These are phyloP conservation scores for Phytophthora tentaculata DNA, from an alignment of 352 stramenopile species.

Conservation along the genomic window DNA sequence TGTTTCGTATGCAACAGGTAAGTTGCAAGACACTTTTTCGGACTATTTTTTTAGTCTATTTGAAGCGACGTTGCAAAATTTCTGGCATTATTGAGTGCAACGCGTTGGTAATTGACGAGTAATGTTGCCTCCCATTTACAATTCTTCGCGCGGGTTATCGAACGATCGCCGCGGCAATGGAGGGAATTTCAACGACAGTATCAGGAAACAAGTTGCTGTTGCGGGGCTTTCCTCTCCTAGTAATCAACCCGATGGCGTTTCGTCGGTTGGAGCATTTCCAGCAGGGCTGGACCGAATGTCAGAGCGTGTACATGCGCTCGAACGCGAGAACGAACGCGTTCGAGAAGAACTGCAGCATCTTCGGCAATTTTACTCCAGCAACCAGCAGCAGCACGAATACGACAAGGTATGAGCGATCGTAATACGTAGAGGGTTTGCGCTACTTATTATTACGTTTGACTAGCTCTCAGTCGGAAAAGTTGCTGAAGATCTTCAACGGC, in stretches of 20 bases:
- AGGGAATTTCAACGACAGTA: constrained; percentile 12
- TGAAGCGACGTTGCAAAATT: constrained; percentile 8
- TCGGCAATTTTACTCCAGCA: constrained; percentile 58
- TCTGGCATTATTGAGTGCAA: not conserved
- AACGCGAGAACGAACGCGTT: constrained; percentile 67
- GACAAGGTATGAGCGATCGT: constrained; percentile 46
- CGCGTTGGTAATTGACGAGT: not conserved
- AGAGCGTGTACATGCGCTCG: constrained; percentile 46
- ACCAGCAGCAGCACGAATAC: constrained; percentile 62
- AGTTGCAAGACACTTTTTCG: constrained; percentile 22
- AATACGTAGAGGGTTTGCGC: not conserved
- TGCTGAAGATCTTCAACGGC: constrained; percentile 62
- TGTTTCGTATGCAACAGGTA: too few species aligned
- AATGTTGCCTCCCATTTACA: constrained; percentile 63
- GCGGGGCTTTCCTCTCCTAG: constrained; percentile 11
- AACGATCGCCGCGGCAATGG: constrained; percentile 24
- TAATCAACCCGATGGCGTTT: constrained; percentile 5
- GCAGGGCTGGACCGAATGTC: constrained; percentile 14
- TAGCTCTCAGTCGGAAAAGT: constrained; percentile 31
- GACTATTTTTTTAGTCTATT: constrained; percentile 5
- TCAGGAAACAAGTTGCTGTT: constrained; percentile 20
- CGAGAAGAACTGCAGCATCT: constrained; percentile 64
- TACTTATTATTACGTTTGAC: constrained; percentile 3
- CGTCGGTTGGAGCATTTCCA: not conserved
- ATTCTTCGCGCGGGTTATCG: constrained; percentile 29